Base-by-base conservation (phyloP, 805 yeast genomes). In the Zygosaccharomyces bisporus region DNA sequence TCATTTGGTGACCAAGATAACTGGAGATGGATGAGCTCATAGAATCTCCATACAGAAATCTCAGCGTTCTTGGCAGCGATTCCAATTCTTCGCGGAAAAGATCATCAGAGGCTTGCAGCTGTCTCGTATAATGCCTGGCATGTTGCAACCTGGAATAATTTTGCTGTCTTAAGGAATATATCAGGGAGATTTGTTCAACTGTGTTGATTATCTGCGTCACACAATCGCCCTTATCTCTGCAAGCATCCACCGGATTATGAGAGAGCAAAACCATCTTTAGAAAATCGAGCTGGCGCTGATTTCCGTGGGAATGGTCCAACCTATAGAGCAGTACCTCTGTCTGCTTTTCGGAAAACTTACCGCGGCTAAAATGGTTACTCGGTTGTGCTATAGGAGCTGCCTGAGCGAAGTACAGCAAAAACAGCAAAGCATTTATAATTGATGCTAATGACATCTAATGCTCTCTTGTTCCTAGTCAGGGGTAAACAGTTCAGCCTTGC, bases 261-360 rank as follows among this genome's bases (percentile, higher is more conserved):
- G 40, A 37, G 3, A 25, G 16, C 23, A 37, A 32, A 12, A 47
- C 25, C 5, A 41, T 19, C 21, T 39, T 45, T 14, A 44, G 14
- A 25, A 44, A 39, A 12, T 34, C 34, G 9, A 47, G 21, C 9
- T 44, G 32, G 21, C 18, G 29, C 12, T 19, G 23, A 25, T 41
- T 30, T 10, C 51, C 51, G 12, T 34, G 25, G 13, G 51, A 43
- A n/a, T 24, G 43, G 27, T 39, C 37, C 24, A 47, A 19, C 21
- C 48, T 41, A 20, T 43, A 21, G 35, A 47, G 33, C 17, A 43
- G 29, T 14, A 13, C 27, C 7, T 31, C 30, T 21, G 10, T 19
- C 24, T 23, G 43, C 10, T 32, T 10, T 12, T 37, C 40, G 20
- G 40, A 16, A 9, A 25, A 14, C 16, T 12, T 14, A 3, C 14